These are phyloP conservation scores for Achlya hypogyna DNA, from an alignment of 352 stramenopile genomes.

Conservation along the genomic window DNA sequence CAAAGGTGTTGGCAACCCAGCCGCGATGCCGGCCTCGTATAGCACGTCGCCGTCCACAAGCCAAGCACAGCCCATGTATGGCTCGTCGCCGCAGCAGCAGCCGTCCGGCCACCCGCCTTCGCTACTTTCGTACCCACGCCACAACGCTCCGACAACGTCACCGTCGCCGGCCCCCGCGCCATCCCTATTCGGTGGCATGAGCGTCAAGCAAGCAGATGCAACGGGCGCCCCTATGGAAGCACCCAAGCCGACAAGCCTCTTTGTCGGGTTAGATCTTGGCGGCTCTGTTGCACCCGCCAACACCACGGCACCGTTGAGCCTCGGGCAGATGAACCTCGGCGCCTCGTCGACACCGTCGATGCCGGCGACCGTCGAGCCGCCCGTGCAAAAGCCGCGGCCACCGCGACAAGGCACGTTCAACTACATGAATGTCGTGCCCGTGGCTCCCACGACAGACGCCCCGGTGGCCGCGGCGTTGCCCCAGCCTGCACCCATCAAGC, in stretches of 20 bases:
- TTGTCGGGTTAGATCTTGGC: constrained; percentile 17
- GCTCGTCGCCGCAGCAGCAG: neutral
- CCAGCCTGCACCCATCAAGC: constrained; percentile 30
- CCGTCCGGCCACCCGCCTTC: neutral
- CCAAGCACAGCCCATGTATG: neutral
- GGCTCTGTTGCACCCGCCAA: neutral
- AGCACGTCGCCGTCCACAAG: constrained; percentile 4
- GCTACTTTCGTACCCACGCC: neutral
- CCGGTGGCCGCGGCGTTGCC: constrained; percentile 23
- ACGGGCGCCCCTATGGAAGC: neutral
- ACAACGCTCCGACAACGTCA: neutral
- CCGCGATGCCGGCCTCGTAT: constrained; percentile 6
- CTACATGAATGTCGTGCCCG: constrained; percentile 40
- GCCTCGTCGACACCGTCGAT: neutral
- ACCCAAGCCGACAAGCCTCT: constrained; percentile 4
- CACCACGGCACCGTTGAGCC: constrained; percentile 13
- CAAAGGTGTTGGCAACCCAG: constrained; percentile 28
- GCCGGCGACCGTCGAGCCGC: neutral
- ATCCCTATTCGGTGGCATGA: constrained; percentile 19
- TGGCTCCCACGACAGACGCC: constrained; percentile 8
- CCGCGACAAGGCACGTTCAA: constrained; percentile 34
- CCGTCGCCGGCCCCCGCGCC: neutral
- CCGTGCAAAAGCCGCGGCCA: neutral
- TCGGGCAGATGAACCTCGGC: constrained; percentile 4
- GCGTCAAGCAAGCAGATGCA: constrained; percentile 3